Base-by-base conservation (phyloP, 179 eudicot species). In the Actinidia arguta region DNA sequence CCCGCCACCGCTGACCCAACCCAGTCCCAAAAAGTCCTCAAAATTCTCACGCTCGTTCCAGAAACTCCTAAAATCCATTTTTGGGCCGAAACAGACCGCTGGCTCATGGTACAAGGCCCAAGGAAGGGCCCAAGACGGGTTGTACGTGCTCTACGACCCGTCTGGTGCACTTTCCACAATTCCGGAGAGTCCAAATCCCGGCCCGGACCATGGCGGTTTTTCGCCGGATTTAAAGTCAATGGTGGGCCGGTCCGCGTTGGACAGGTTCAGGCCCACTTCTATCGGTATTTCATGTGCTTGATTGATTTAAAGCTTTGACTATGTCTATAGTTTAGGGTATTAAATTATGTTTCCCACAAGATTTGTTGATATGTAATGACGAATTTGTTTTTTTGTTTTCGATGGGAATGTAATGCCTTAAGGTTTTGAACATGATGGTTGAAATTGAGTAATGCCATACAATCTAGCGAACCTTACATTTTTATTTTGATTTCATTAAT, bases 161-260 rank as follows among this genome's bases (percentile, higher is more conserved):
- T 82, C 91, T 11, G 85, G 81, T 58, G 89, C 87, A 11, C 92
- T 95, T 25, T 67, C 94, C 0, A 82, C 89, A 6, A 95, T 93
- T 13, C 96, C 94, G 4, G 97, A 95, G 83, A 91, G 44, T 2
- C 87, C 92, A 47, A 95, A 93, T 84, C 85, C 27, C 46, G 90
- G 58, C 13, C 52, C 50, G 1, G 75, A 42, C 42, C 31, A 67
- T 16, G 75, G 58, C 20, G 82, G 82, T 3, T 39, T 72, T 58
- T 94, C 92, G 80, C 98, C 97, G 55, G 95, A 92, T 50, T 72
- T 91, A 16, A 87, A 85, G 52, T 72, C 93, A 36, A 56, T 87
- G 85, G 90, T 83, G 50, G 83, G 87, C 68, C 88, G 85, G 80
- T 86, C 98, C 4, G 86, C 85, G 72, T 93, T 97, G 4, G 94